Percentiles rank a stretch among this genome's conserved stretches.
Evolutionary conservation across 345 rosid species (phyloP).

Genomic region (Citrus australasica): DNA sequence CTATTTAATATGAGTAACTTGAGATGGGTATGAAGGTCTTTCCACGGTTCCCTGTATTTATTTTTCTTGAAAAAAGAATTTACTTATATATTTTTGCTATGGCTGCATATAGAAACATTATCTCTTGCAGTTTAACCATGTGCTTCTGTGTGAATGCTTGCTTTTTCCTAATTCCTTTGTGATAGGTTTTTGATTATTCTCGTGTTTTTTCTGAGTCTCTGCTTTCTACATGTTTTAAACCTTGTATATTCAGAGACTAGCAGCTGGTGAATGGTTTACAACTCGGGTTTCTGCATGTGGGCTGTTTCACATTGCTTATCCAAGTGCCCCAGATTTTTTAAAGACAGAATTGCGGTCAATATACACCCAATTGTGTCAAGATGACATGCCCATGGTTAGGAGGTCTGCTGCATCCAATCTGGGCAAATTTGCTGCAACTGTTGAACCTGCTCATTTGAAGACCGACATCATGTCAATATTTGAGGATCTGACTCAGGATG

Average conservation of each 20-base stretch:
- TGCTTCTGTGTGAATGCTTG: neutral
- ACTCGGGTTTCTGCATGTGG: constrained; percentile 95
- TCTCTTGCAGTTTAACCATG: neutral
- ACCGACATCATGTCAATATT: constrained; percentile 82
- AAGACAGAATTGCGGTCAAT: constrained; percentile 68
- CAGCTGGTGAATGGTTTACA: constrained; percentile 98
- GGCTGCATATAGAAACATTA: neutral
- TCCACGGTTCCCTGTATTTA: neutral
- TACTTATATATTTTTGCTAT: neutral
- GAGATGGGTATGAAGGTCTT: neutral
- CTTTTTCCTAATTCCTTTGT: neutral
- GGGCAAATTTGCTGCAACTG: constrained; percentile 93
- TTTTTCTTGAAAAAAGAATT: too few species aligned
- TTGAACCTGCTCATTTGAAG: constrained; percentile 78
- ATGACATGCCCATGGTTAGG: constrained; percentile 99
- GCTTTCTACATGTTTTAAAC: neutral
- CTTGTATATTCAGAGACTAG: constrained; percentile 56
- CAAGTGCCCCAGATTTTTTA: constrained; percentile 72
- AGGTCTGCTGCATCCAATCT: constrained; percentile 93
- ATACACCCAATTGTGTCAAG: constrained; percentile 85
- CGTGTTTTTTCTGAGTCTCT: neutral
- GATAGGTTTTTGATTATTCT: neutral
- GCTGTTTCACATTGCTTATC: constrained; percentile 83
- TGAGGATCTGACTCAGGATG: constrained; percentile 95
- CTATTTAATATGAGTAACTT: neutral